Evolutionary conservation across 352 stramenopile genomes (phyloP), one percentile per base, ranked within the genome.

Genomic region (Globisporangium nodosum): DNA sequence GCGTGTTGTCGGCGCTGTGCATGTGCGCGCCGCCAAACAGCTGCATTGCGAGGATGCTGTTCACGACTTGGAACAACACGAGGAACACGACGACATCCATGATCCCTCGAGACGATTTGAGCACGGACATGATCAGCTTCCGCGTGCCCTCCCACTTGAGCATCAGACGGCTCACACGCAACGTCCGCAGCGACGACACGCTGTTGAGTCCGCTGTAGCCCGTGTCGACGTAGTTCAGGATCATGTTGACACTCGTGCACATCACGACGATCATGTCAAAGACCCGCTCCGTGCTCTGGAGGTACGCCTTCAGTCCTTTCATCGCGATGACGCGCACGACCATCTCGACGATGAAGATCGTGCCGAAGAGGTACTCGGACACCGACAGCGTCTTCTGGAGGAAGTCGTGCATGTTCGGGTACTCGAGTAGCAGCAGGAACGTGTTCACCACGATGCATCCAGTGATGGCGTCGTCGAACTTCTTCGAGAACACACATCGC

Each of bases 101-200:
- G 27, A 92, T 74, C 20, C 76, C 82, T n/a, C 82, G 76, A n/a
- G 76, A 89, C 2, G 82, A 92, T 54, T 90, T 90, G 20, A 89
- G 52, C 21, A 90, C 78, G 9, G 80, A 90, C 62, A 89, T 69
- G 58, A 92, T 86, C 18, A 90, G 66, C 52, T 90, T 92, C 20
- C 80, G 72, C 8, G 82, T 89, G 43, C 82, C 82, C 21, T 90
- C 80, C 64, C 78, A 92, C 61, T 90, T 90, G 68, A 90, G 78
- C 80, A 90, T 90, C 43, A 92, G 66, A 8, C 82, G 72, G 13
- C 66, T 78, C 2, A 90, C 78, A 64, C 82, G 80, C 27, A 92
- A 66, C 20, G 82, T 92, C 8, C 82, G 76, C 53, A 92, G 59
- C 0, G 80, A 90, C 1, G 82, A 90, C 21, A 71, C 72, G 47